phyloP scores from a whole-genome alignment of 306 rosid genomes.

The Dalbergia oliveri region DNA sequence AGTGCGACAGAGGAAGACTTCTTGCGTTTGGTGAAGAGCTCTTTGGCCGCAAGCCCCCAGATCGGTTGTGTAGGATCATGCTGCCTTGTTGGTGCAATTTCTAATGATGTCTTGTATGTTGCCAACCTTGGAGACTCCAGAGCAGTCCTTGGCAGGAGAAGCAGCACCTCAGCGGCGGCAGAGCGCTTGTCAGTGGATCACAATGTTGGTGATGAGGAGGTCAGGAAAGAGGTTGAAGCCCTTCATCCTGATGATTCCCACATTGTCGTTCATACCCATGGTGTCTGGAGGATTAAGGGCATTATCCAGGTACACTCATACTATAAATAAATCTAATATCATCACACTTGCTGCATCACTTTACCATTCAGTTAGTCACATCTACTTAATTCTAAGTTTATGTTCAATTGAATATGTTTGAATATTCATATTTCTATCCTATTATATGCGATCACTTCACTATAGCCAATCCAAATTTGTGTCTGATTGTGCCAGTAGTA shows the following conservation, averaged over 20 bases:
- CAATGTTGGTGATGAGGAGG: constrained; percentile 87
- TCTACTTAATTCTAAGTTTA: no score
- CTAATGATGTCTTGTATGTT: constrained; percentile 73
- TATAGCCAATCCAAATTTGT: no score
- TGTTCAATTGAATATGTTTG: no score
- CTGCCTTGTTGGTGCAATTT: constrained; percentile 91
- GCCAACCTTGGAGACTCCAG: constrained; percentile 97
- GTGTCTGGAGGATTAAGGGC: constrained; percentile 97
- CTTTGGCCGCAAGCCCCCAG: constrained; percentile 64
- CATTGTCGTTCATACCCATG: constrained; percentile 75
- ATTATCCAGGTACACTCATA: constrained; percentile 81
- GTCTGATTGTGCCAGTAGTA: no score
- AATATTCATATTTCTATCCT: no score
- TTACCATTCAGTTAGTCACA: no score
- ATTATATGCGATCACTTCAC: no score
- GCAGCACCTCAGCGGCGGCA: constrained; percentile 60
- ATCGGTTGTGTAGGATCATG: constrained; percentile 93
- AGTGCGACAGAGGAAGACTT: constrained; percentile 89
- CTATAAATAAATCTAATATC: no score
- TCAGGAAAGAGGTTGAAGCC: constrained; percentile 90
- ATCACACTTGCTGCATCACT: no score
- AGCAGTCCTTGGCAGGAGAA: constrained; percentile 85
- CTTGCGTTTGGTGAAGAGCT: constrained; percentile 71
- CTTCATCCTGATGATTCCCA: constrained; percentile 94
- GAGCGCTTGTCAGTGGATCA: constrained; percentile 90